Evolutionary conservation across 164 flowering plant genomes (phyloP).

Genomic region (Macadamia integrifolia): DNA sequence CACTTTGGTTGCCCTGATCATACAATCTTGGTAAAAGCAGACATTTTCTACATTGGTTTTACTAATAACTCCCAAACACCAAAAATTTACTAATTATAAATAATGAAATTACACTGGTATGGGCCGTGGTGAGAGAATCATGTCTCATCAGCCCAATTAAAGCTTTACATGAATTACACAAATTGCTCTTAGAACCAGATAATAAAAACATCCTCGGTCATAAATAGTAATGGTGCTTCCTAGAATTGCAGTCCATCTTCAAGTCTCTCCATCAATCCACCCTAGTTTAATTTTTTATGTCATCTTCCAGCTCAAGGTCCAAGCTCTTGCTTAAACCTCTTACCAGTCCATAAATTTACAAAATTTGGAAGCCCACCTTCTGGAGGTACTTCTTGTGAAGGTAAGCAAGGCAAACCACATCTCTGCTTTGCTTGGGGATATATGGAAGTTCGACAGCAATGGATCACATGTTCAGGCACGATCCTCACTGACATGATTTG

Average conservation of each 20-base stretch:
- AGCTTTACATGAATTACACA: background rate
- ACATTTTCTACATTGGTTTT: no score
- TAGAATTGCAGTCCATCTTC: background rate
- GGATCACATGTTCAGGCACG: conserved; percentile 12
- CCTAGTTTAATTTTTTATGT: background rate
- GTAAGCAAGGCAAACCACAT: background rate
- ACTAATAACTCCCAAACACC: no score
- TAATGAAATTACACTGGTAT: no score
- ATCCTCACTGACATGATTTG: conserved; percentile 44
- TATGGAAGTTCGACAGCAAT: background rate
- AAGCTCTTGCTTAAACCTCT: background rate
- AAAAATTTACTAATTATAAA: no score
- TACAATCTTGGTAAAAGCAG: no score
- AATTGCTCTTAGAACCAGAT: background rate
- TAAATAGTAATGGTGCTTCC: background rate
- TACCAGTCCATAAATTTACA: background rate
- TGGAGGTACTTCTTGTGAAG: background rate
- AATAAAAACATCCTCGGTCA: no score
- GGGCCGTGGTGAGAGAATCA: background rate
- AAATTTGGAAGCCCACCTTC: background rate
- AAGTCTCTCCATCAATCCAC: no score
- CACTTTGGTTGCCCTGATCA: no score
- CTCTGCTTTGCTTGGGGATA: background rate
- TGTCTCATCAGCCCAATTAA: background rate
- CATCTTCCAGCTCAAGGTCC: background rate